A percentile compares a stretch with the other conserved stretches of the same genome.
Evolutionary conservation across 2,329 filamentous ascomycete species (phyloP).

Genomic region (Aspergillus brunneoviolaceus): DNA sequence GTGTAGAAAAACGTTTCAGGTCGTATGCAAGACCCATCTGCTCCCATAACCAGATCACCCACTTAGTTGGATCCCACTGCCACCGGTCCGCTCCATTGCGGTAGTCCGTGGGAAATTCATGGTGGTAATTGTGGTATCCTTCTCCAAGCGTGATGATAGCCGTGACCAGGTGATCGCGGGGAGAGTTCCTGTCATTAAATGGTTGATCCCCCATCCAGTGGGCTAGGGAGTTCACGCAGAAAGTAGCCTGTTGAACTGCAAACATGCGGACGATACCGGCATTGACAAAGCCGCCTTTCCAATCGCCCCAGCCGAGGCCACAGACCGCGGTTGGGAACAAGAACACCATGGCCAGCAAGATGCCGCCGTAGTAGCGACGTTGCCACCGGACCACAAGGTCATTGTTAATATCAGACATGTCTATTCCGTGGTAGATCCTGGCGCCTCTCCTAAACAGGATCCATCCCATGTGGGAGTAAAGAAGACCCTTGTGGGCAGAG

Average conservation of each 20-base stretch:
- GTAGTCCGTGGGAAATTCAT: slow-evolving; percentile 90
- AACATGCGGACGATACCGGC: slow-evolving; percentile 80
- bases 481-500: slow-evolving; percentile 77
- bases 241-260: slow-evolving; percentile 86
- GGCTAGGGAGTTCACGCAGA: slow-evolving; percentile 86
- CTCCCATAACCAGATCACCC: slow-evolving; percentile 80
- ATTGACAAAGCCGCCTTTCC: slow-evolving; percentile 76
- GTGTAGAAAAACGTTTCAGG: too few relatives aligned
- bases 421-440: not conserved
- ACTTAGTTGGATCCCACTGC: slow-evolving; percentile 89
- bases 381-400: slow-evolving; percentile 8
- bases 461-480: slow-evolving; percentile 54
- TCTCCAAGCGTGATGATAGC: slow-evolving; percentile 80
- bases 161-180: slow-evolving; percentile 81
- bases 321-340: slow-evolving; percentile 71
- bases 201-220: slow-evolving; percentile 90
- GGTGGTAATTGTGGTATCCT: slow-evolving; percentile 92
- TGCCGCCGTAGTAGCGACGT: slow-evolving; percentile 2
- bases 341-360: slow-evolving; percentile 52
- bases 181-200: slow-evolving; percentile 87
- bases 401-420: slow-evolving; percentile 4
- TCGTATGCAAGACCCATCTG: slow-evolving; percentile 55
- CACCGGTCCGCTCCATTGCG: slow-evolving; percentile 86
- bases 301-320: slow-evolving; percentile 77
- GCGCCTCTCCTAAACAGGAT: too few relatives aligned